Evolutionary conservation across 192 early-diverging fungal species (phyloP).

Genomic region (Coemansia brasiliensis): DNA sequence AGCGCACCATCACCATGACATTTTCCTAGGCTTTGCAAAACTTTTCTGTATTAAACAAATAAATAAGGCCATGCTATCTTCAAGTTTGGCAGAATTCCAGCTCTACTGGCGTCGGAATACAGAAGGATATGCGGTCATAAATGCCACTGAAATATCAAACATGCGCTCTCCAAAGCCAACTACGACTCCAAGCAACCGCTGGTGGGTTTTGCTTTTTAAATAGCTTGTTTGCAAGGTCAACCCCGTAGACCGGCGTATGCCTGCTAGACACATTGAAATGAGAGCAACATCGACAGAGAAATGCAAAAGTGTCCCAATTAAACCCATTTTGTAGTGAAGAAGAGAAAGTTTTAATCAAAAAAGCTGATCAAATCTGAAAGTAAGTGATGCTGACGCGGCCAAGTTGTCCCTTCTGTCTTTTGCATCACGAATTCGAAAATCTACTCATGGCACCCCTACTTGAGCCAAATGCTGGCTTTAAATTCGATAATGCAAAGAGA

Average conservation of each 20-base stretch:
- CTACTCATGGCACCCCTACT: constrained; percentile 22
- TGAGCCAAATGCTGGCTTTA: constrained; percentile 44
- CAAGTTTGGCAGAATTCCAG: background rate
- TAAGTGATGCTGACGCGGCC: constrained; percentile 16
- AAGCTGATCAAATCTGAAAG: constrained; percentile 16
- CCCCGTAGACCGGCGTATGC: constrained; percentile 51
- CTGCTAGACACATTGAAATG: constrained; percentile 43
- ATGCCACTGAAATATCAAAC: constrained; percentile 51
- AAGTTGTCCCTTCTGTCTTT: background rate
- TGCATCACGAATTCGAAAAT: background rate
- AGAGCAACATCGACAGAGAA: constrained; percentile 43
- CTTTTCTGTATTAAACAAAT: background rate
- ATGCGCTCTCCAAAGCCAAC: constrained; percentile 40
- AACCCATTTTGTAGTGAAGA: constrained; percentile 28
- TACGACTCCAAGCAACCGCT: constrained; percentile 37
- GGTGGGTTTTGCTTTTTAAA: constrained; percentile 36
- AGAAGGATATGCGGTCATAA: constrained; percentile 47
- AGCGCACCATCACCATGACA: constrained; percentile 22
- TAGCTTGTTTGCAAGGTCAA: constrained; percentile 33
- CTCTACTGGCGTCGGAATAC: constrained; percentile 35
- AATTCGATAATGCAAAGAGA: constrained; percentile 58
- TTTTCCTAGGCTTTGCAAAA: background rate
- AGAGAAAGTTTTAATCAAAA: background rate
- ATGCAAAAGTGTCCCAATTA: constrained; percentile 38
- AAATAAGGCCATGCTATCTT: background rate